These are phyloP conservation scores for Oryza glumipatula DNA, from an alignment of 176 grass and related monocot genomes.

Conservation along the genomic window DNA sequence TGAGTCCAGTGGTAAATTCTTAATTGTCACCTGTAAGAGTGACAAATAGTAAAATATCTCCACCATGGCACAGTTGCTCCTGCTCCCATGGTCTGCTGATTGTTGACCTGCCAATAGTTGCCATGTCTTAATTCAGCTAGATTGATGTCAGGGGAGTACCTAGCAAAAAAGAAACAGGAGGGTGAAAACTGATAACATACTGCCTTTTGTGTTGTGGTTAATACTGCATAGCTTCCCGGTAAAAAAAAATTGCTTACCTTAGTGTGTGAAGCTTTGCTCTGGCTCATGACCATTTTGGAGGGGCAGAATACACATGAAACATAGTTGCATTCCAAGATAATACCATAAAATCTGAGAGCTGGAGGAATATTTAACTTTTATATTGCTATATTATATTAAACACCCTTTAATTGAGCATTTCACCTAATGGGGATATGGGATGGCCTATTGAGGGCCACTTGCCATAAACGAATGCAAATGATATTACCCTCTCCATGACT, in stretches of 20 bases:
- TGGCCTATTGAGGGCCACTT: neutral
- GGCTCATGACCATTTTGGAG: neutral
- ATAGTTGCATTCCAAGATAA: neutral
- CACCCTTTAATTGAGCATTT: neutral
- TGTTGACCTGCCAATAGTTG: constrained; percentile 12
- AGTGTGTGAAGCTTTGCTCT: constrained; percentile 12
- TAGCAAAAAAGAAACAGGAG: constrained; percentile 1
- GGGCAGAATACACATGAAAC: neutral
- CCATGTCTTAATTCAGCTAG: neutral
- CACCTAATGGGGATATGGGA: neutral
- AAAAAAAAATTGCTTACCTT: too few species aligned
- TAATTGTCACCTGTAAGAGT: too few species aligned
- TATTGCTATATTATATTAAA: neutral
- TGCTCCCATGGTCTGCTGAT: neutral
- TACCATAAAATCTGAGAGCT: neutral
- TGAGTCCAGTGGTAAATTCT: too few species aligned
- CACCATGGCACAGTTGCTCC: neutral
- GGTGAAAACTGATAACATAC: neutral
- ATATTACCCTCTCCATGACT: neutral
- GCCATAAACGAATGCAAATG: neutral
- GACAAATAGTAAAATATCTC: too few species aligned
- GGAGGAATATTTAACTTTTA: neutral
- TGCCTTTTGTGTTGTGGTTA: neutral
- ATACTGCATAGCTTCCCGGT: neutral
- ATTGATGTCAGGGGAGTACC: neutral